These are phyloP conservation scores for Persicaria tinctoria DNA, from an alignment of 148 eudicot genomes.

Conservation along the genomic window DNA sequence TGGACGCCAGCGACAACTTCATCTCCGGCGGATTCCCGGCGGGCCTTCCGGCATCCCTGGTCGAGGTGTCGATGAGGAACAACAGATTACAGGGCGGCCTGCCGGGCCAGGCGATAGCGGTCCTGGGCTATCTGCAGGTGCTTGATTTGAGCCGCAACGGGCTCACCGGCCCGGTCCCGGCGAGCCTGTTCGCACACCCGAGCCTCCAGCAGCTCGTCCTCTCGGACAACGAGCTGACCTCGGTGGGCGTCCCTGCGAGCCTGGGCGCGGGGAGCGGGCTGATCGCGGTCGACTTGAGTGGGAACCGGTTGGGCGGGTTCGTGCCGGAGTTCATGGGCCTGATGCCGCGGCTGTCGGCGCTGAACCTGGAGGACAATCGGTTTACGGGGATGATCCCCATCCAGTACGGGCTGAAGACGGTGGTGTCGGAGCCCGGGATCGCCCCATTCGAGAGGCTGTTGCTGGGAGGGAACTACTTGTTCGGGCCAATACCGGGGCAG, in stretches of 20 bases:
- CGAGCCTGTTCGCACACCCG: slow-evolving; percentile 56
- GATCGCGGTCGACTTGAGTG: slow-evolving; percentile 64
- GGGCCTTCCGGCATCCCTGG: slow-evolving; percentile 34
- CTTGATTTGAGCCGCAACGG: slow-evolving; percentile 69
- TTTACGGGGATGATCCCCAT: slow-evolving; percentile 68
- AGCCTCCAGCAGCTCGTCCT: slow-evolving; percentile 60
- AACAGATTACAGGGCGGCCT: slow-evolving; percentile 43
- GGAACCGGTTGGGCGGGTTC: slow-evolving; percentile 47
- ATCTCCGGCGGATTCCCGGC: slow-evolving; percentile 49
- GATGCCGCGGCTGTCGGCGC: slow-evolving; percentile 63
- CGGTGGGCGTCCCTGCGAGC: slow-evolving; percentile 17
- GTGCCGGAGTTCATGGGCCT: slow-evolving; percentile 66
- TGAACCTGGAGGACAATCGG: slow-evolving; percentile 56
- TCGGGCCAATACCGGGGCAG: slow-evolving; percentile 71
- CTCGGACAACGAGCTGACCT: slow-evolving; percentile 20
- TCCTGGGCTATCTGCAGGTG: slow-evolving; percentile 44
- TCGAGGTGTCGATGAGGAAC: slow-evolving; percentile 47
- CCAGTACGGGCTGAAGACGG: slow-evolving; percentile 46
- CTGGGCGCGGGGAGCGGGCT: slow-evolving; percentile 29
- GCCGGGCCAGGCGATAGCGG: slow-evolving; percentile 8
- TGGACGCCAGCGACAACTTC: slow-evolving; percentile 55
- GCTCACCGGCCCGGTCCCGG: slow-evolving; percentile 49
- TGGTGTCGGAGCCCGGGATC: slow-evolving; percentile 32
- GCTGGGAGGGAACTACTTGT: slow-evolving; percentile 73
- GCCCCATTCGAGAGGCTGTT: slow-evolving; percentile 60